These are phyloP conservation scores for Boletus tomentosulus DNA, from an alignment of 768 basidiomycete genomes.

Conservation along the genomic window DNA sequence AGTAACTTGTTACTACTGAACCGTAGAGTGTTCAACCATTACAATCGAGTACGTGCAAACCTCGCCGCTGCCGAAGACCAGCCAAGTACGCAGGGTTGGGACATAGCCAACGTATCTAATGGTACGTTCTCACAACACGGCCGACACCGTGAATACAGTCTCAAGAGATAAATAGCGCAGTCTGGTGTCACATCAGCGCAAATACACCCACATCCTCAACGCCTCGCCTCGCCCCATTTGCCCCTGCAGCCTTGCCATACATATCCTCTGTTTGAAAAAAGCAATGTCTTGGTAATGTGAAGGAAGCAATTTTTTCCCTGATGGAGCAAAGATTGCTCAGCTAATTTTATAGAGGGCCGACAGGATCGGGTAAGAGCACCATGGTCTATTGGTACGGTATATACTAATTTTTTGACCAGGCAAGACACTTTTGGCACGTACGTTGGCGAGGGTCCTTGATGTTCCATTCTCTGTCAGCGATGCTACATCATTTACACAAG, in stretches of 20 bases:
- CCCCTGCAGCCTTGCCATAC: conserved; percentile 41
- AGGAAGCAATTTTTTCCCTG: conserved; percentile 18
- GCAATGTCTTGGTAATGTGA: conserved; percentile 90
- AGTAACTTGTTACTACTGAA: neutral
- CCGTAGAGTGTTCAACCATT: conserved; percentile 88
- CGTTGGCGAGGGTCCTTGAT: conserved; percentile 85
- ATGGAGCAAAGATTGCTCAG: conserved; percentile 6
- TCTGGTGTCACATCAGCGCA: conserved; percentile 52
- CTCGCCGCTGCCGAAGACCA: conserved; percentile 46
- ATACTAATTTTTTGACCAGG: conserved; percentile 39
- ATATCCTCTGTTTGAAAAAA: conserved; percentile 81
- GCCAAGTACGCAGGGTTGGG: conserved; percentile 27
- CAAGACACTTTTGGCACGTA: conserved; percentile 87
- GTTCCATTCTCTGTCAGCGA: conserved; percentile 94
- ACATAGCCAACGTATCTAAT: conserved; percentile 19
- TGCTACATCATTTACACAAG: conserved; percentile 92
- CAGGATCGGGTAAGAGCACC: conserved; percentile 66
- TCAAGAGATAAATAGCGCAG: conserved; percentile 23
- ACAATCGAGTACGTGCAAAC: conserved; percentile 81
- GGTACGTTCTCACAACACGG: conserved; percentile 21
- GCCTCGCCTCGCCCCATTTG: conserved; percentile 31
- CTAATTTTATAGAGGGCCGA: conserved; percentile 58
- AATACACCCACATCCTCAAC: conserved; percentile 55
- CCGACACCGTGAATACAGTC: neutral
- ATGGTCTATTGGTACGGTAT: conserved; percentile 10